phyloP scores from a whole-genome alignment of 179 eudicot species.

The Sideroxylon spinosum region DNA sequence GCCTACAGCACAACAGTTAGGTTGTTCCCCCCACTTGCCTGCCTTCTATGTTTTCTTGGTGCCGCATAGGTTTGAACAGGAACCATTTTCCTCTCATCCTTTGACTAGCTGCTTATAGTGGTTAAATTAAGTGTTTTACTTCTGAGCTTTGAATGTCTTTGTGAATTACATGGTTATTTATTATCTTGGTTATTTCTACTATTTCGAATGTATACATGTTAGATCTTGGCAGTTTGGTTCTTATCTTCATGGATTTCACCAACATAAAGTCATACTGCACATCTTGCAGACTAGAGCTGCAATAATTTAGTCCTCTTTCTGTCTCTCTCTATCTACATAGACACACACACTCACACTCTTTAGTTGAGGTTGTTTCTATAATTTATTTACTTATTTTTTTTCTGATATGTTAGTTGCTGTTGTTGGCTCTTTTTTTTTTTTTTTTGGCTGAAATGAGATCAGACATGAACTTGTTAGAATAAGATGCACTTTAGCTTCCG shows the following conservation, averaged over 20 bases:
- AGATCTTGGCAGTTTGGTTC: not conserved
- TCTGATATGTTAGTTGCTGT: not conserved
- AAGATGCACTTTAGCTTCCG: not conserved
- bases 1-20: not conserved
- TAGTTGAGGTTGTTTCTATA: not conserved
- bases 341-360: not conserved
- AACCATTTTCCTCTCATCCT: not conserved
- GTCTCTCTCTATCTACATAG: not conserved
- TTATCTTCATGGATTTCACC: not conserved
- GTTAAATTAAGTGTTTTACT: not conserved
- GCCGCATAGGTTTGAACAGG: not conserved
- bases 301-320: not conserved
- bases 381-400: not conserved
- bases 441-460: too few species aligned
- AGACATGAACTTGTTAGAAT: not conserved
- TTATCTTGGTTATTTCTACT: not conserved
- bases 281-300: not conserved
- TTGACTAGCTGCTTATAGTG: not conserved
- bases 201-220: not conserved
- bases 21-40: not conserved
- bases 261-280: not conserved
- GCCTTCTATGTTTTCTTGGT: not conserved
- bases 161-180: too few species aligned
- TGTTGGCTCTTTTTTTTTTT: too few species aligned
- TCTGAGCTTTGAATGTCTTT: not conserved